Evolutionary conservation across 108 stramenopile genomes (phyloP).

Genomic region (Cafeteria roenbergensis): DNA sequence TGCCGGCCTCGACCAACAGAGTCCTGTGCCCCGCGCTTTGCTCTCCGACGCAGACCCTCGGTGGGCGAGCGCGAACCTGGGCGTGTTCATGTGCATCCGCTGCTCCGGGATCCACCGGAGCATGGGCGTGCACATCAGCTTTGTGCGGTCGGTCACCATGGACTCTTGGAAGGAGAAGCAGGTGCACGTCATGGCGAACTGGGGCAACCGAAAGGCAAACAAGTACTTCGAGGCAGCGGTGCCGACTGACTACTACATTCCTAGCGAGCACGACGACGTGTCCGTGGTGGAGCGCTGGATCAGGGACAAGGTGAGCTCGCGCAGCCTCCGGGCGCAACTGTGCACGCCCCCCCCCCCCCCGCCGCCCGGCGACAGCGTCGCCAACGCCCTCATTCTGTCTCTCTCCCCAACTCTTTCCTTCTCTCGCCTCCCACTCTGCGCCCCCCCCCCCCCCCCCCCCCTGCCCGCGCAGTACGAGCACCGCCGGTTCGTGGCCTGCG

Average conservation of each 20-base stretch:
- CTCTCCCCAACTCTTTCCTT: no score
- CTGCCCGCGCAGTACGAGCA: no score
- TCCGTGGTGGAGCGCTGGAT: background rate
- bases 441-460: no score
- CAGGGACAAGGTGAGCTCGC: no score
- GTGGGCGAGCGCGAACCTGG: slow-evolving; percentile 88
- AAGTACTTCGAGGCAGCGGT: slow-evolving; percentile 18
- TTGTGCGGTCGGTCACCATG: slow-evolving; percentile 89
- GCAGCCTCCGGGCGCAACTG: no score
- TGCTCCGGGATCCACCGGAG: slow-evolving; percentile 89
- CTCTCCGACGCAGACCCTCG: slow-evolving; percentile 69
- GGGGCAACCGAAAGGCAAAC: slow-evolving; percentile 16
- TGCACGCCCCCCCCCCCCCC: no score
- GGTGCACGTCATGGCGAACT: slow-evolving; percentile 9
- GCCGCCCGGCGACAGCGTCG: no score
- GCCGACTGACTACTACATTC: background rate
- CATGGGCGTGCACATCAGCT: slow-evolving; percentile 89
- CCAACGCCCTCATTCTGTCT: no score
- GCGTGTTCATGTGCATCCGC: slow-evolving; percentile 86
- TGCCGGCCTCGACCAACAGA: no score
- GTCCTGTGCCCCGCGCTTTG: no score
- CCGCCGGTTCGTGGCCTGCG: background rate
- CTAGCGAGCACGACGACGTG: background rate
- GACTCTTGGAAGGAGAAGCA: slow-evolving; percentile 63
- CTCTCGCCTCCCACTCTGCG: no score